Evolutionary conservation across 495 filamentous ascomycete genomes (phyloP).

Genomic region (Parathielavia hyrcaniae): DNA sequence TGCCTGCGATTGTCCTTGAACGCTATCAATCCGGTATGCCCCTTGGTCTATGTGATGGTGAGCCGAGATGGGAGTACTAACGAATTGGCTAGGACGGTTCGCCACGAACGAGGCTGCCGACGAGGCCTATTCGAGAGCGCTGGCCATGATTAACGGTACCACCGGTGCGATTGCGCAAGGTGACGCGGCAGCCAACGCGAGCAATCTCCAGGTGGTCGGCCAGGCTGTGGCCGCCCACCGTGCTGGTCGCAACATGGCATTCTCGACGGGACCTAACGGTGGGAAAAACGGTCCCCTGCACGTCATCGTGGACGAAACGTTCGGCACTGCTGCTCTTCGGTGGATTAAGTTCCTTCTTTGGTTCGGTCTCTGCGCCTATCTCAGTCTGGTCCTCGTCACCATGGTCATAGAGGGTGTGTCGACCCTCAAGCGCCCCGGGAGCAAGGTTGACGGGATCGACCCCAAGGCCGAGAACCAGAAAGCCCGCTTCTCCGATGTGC

Average conservation of each 20-base stretch:
- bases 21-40: constrained; percentile 65
- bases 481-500: constrained; percentile 86
- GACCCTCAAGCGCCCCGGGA: constrained; percentile 70
- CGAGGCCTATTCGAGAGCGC: constrained; percentile 64
- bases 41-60: neutral
- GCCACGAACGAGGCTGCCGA: constrained; percentile 69
- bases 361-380: constrained; percentile 69
- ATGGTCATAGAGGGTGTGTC: constrained; percentile 73
- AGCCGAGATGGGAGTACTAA: neutral
- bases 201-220: constrained; percentile 65
- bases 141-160: constrained; percentile 57
- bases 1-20: constrained; percentile 86
- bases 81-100: constrained; percentile 48
- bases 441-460: constrained; percentile 61
- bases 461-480: constrained; percentile 86
- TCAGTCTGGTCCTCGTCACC: constrained; percentile 66
- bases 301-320: constrained; percentile 91
- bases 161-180: constrained; percentile 26
- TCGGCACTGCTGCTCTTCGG: constrained; percentile 70
- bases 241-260: constrained; percentile 58
- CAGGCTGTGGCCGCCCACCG: constrained; percentile 78
- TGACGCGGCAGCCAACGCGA: constrained; percentile 26
- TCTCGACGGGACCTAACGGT: constrained; percentile 44
- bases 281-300: constrained; percentile 76
- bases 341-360: constrained; percentile 81